phyloP scores from a whole-genome alignment of 768 basidiomycete species.

The Lactarius vividus region DNA sequence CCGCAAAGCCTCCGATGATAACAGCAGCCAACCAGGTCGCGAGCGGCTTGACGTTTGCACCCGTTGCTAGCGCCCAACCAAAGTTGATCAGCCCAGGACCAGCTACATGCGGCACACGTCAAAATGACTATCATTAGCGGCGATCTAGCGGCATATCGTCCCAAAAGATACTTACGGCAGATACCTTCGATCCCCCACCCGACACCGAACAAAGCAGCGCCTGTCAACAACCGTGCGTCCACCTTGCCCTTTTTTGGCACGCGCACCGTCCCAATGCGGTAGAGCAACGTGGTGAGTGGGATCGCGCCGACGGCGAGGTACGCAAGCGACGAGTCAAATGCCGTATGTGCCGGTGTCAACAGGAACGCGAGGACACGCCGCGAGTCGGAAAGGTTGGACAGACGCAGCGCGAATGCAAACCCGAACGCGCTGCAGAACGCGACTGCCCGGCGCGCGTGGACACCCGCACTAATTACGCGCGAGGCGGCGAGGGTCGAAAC shows the following conservation, averaged over 20 bases:
- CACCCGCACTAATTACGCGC: constrained; percentile 2
- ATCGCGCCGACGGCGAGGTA: constrained; percentile 53
- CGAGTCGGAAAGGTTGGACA: constrained; percentile 53
- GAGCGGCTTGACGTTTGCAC: constrained; percentile 36
- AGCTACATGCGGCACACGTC: constrained; percentile 38
- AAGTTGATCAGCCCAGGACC: constrained; percentile 63
- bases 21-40: constrained; percentile 42
- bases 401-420: constrained; percentile 52
- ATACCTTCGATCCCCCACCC: constrained; percentile 62
- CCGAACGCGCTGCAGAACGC: constrained; percentile 44
- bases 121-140: constrained; percentile 8
- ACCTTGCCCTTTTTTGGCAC: constrained; percentile 42
- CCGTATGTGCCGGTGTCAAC: constrained; percentile 44
- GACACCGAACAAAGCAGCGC: constrained; percentile 56
- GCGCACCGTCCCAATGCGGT: constrained; percentile 41
- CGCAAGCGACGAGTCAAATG: constrained; percentile 56
- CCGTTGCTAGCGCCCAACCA: constrained; percentile 45
- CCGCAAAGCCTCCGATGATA: constrained; percentile 31
- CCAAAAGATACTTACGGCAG: constrained; percentile 49
- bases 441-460: constrained; percentile 29
- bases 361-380: constrained; percentile 52
- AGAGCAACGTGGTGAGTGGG: constrained; percentile 46
- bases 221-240: constrained; percentile 46
- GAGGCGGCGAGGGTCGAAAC: constrained; percentile 16
- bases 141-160: not conserved